Evolutionary conservation across 2,329 filamentous ascomycete genomes (phyloP).

Genomic region (Aspergillus aculeatus): DNA sequence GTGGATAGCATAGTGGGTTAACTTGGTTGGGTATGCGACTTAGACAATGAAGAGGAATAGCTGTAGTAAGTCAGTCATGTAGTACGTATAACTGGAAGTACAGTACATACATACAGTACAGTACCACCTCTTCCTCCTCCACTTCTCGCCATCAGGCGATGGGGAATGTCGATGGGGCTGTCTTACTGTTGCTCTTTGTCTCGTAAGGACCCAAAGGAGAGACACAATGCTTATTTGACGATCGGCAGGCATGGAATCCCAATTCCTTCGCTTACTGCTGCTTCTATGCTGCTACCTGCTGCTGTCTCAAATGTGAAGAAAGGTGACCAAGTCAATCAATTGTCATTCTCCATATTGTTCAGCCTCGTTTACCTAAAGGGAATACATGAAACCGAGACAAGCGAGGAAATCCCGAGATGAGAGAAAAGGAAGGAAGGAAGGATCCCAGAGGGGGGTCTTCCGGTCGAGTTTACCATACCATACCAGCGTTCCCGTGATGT

Average conservation of each 20-base stretch:
- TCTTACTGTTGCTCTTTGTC: not conserved
- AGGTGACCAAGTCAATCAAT: not conserved
- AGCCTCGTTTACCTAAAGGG: not conserved
- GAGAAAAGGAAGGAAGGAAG: not conserved
- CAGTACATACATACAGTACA: not conserved
- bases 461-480: conserved; percentile 3
- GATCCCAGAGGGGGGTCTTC: not conserved
- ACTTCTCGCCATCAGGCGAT: not conserved
- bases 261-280: not conserved
- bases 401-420: conserved; percentile 7
- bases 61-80: not conserved
- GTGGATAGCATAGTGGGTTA: not conserved
- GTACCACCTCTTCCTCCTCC: not conserved
- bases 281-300: not conserved
- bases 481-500: not conserved
- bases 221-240: not conserved
- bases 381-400: conserved; percentile 2
- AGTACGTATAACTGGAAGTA: not conserved
- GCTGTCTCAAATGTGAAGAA: not conserved
- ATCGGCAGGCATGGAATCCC: not conserved
- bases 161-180: not conserved
- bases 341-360: not conserved
- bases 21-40: not conserved
- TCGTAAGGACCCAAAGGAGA: not conserved
- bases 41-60: not conserved